Evolutionary conservation across 345 rosid species (phyloP).

Genomic region (Eucalyptus shirleyi): DNA sequence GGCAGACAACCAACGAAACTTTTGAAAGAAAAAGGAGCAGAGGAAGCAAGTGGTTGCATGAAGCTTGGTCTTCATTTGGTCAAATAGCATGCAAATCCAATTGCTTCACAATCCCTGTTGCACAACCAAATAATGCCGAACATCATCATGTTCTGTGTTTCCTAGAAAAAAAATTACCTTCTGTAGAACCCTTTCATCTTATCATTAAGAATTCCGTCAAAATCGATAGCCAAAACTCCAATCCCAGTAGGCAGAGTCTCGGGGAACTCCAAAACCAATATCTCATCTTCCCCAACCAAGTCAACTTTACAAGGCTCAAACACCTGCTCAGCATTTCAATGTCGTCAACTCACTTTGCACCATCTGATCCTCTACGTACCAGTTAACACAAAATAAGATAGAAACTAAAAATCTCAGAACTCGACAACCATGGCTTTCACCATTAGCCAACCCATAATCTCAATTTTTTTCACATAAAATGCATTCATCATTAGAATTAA

Average conservation of each 20-base stretch:
- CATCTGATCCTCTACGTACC: not conserved
- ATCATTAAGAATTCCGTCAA: conserved; percentile 61
- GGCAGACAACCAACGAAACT: not conserved
- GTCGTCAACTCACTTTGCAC: not conserved
- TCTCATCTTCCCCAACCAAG: conserved; percentile 55
- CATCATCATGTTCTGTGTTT: not conserved
- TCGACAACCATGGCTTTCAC: not conserved
- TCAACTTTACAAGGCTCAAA: conserved; percentile 38
- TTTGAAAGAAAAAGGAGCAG: not conserved
- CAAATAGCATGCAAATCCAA: not conserved
- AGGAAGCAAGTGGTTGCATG: not conserved
- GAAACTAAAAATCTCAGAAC: not conserved
- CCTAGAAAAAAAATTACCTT: conserved; percentile 27
- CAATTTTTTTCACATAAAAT: not conserved
- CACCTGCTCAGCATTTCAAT: conserved; percentile 17
- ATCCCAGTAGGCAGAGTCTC: conserved; percentile 45
- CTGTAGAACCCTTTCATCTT: conserved; percentile 87
- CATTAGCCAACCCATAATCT: not conserved
- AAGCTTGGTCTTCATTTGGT: not conserved
- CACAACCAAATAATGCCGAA: not conserved
- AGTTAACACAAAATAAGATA: not conserved
- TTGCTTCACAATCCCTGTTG: not conserved
- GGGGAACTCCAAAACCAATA: conserved; percentile 64
- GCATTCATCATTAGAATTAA: not conserved
- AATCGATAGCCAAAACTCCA: conserved; percentile 49